phyloP scores from a whole-genome alignment of 2,329 filamentous ascomycete species.

The Penicillium psychrosexuale region DNA sequence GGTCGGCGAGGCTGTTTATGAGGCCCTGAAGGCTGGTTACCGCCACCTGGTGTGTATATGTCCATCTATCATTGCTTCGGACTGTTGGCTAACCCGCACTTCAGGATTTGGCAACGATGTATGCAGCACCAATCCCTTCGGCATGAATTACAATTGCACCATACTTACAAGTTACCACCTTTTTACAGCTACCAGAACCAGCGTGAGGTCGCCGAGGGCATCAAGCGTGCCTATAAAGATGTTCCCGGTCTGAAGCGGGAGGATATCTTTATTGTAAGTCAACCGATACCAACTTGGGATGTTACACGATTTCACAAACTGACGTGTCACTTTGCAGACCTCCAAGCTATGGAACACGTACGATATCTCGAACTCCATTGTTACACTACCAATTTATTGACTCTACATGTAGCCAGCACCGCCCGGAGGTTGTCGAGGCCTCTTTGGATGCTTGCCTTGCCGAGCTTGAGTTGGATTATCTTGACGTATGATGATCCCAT shows the following conservation, averaged over 20 bases:
- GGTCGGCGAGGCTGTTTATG: constrained; percentile 40
- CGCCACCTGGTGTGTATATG: constrained; percentile 35
- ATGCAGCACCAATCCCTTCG: constrained; percentile 8
- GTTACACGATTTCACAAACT: neutral
- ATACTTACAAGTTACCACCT: neutral
- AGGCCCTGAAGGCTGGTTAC: constrained; percentile 41
- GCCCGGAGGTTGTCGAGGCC: constrained; percentile 50
- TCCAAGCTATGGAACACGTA: constrained; percentile 59
- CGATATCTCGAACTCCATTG: neutral
- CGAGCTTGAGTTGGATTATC: constrained; percentile 53
- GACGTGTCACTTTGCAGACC: constrained; percentile 36
- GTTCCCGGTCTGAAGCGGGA: constrained; percentile 42
- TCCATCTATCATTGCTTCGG: neutral
- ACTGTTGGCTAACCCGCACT: constrained; percentile 14
- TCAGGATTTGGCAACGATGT: constrained; percentile 42
- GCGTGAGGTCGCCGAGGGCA: constrained; percentile 34
- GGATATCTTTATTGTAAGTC: constrained; percentile 41
- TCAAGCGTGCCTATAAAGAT: constrained; percentile 37
- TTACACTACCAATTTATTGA: neutral
- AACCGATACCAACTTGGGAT: neutral
- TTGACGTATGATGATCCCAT: constrained; percentile 46
- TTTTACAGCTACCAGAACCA: constrained; percentile 38
- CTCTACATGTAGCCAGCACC: constrained; percentile 37
- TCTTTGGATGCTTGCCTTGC: constrained; percentile 51
- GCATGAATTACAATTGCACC: neutral